Conservation (phyloP, 139 green algal genomes). For the Micractinium conductrix region DNA sequence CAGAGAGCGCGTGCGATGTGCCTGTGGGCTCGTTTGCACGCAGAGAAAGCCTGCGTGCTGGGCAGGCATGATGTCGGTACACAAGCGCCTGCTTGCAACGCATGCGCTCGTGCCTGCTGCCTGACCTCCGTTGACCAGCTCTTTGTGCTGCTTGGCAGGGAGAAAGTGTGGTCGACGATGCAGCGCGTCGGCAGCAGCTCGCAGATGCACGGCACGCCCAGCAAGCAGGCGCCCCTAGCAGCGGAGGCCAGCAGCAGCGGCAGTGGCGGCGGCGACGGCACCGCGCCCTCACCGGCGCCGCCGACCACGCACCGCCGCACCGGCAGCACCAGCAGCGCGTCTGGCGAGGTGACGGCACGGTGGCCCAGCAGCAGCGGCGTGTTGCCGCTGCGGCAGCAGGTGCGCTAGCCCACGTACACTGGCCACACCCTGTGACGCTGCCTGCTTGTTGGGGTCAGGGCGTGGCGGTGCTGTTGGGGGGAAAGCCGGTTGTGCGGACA, state of each 20-base stretch:
- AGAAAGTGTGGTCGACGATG: conserved; percentile 32
- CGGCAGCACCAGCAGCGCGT: not conserved
- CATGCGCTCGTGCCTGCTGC: too few species aligned
- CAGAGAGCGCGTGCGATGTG: too few species aligned
- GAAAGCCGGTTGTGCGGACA: too few species aligned
- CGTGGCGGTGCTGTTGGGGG: too few species aligned
- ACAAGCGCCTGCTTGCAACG: too few species aligned
- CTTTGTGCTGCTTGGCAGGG: not conserved
- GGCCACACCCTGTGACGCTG: too few species aligned
- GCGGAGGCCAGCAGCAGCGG: not conserved
- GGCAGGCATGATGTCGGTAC: not conserved
- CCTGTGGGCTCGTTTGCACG: not conserved
- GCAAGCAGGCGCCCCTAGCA: not conserved
- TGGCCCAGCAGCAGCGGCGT: not conserved
- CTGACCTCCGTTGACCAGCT: not conserved
- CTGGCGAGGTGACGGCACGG: not conserved
- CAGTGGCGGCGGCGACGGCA: not conserved
- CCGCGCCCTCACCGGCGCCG: not conserved
- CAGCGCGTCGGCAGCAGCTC: not conserved
- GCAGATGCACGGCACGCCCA: not conserved
- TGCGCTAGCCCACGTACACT: too few species aligned
- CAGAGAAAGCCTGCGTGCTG: not conserved
- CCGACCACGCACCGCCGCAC: not conserved
- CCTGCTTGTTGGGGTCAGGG: too few species aligned
- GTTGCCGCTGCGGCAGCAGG: not conserved